These are phyloP conservation scores for Schizosaccharomyces osmophilus DNA, from an alignment of 805 yeast species.

Conservation along the genomic window DNA sequence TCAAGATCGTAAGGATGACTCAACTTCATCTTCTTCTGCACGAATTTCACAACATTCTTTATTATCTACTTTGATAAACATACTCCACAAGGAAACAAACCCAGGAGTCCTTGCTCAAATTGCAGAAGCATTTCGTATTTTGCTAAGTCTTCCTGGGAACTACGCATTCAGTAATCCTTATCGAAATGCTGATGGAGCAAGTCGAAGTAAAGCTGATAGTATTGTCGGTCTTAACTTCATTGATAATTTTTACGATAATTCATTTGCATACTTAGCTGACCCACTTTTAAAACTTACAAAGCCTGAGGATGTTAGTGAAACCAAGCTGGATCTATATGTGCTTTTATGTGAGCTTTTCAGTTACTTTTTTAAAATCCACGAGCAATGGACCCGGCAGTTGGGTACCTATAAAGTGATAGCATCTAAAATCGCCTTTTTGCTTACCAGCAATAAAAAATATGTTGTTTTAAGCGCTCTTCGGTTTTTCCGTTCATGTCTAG, in stretches of 20 bases:
- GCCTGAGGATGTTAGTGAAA: constrained; percentile 3
- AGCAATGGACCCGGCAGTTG: constrained; percentile 33
- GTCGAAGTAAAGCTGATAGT: constrained; percentile 4
- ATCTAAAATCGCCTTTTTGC: constrained; percentile 27
- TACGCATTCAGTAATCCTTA: constrained; percentile 21
- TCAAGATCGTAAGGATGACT: background rate
- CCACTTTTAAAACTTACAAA: constrained; percentile 19
- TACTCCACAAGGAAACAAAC: constrained; percentile 36
- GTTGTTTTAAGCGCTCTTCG: constrained; percentile 44
- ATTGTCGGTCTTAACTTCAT: constrained; percentile 17
- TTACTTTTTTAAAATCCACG: constrained; percentile 46
- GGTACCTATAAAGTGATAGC: constrained; percentile 35
- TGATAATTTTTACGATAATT: constrained; percentile 33
- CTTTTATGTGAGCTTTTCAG: constrained; percentile 46
- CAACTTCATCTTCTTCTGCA: too few relatives aligned
- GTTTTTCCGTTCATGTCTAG: constrained; percentile 37
- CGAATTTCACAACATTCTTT: background rate
- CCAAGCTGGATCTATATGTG: constrained; percentile 19
- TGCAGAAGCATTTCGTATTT: constrained; percentile 52
- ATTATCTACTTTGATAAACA: constrained; percentile 21
- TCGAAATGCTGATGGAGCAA: constrained; percentile 6
- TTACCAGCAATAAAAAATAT: constrained; percentile 24
- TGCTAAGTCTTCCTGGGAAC: constrained; percentile 17
- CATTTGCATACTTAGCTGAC: constrained; percentile 32
- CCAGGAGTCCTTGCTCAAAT: constrained; percentile 62